A percentile compares a stretch with the other conserved stretches of the same genome.
Conservation (phyloP, 148 eudicot genomes). For the Polygonum maritimum region DNA sequence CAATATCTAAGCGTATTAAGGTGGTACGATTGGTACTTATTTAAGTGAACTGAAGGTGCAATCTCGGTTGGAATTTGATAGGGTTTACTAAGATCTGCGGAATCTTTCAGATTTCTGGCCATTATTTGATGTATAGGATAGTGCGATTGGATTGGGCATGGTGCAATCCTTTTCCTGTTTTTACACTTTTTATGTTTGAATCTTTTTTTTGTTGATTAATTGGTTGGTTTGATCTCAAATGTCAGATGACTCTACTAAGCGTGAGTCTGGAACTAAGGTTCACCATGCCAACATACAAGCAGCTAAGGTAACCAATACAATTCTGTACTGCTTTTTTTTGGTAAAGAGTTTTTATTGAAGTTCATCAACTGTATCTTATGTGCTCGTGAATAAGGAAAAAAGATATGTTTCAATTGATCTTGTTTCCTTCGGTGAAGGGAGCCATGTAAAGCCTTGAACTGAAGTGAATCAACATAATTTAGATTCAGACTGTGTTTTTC, state of each 20-base stretch:
- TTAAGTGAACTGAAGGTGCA: not conserved
- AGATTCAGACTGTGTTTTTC: not conserved
- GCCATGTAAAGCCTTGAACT: not conserved
- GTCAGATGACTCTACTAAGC: slow-evolving; percentile 76
- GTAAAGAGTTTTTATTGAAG: not conserved
- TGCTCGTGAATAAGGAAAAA: not conserved
- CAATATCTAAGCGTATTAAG: not conserved
- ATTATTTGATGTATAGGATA: not conserved
- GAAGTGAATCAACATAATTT: not conserved
- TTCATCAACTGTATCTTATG: not conserved
- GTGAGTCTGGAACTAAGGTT: slow-evolving; percentile 82
- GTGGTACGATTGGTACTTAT: too few relatives aligned
- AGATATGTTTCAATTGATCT: not conserved
- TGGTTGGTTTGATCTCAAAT: slow-evolving; percentile 17
- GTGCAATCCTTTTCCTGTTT: not conserved
- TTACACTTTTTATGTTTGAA: not conserved
- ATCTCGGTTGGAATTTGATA: not conserved
- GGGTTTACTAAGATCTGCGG: not conserved
- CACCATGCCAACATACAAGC: slow-evolving; percentile 89
- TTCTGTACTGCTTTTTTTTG: not conserved
- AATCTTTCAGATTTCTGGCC: not conserved
- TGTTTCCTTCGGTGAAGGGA: not conserved
- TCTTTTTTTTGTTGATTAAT: not conserved
- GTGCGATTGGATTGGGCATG: not conserved
- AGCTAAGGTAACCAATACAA: slow-evolving; percentile 44